phyloP scores from a whole-genome alignment of 2,329 filamentous ascomycete species.

The Cadophora malorum region DNA sequence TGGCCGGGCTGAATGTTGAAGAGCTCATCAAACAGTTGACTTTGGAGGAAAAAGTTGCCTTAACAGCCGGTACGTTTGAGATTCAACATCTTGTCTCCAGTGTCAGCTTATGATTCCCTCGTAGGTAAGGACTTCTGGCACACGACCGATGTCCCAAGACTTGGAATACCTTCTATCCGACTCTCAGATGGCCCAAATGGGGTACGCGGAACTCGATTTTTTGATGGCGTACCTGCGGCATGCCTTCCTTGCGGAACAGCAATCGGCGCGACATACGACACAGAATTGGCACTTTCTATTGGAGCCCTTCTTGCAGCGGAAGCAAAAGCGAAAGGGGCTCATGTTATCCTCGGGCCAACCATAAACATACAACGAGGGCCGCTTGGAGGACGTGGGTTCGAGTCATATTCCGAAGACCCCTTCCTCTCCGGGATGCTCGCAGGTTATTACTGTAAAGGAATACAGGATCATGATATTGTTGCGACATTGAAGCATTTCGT shows the following conservation, averaged over 20 bases:
- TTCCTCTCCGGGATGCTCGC: conserved; percentile 53
- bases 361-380: conserved; percentile 57
- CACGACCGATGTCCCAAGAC: conserved; percentile 39
- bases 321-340: conserved; percentile 70
- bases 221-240: conserved; percentile 51
- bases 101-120: neutral
- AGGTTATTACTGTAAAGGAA: conserved; percentile 51
- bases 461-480: conserved; percentile 54
- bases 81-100: too few relatives aligned
- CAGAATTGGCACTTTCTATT: conserved; percentile 64
- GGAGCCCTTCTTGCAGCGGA: conserved; percentile 72
- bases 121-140: conserved; percentile 46
- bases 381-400: conserved; percentile 56
- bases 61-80: conserved; percentile 53
- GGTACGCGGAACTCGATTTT: conserved; percentile 44
- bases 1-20: too few relatives aligned
- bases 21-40: neutral
- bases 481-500: conserved; percentile 56
- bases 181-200: conserved; percentile 47
- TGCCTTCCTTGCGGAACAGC: conserved; percentile 53
- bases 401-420: conserved; percentile 56
- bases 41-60: conserved; percentile 59
- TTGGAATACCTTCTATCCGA: conserved; percentile 45
- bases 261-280: conserved; percentile 71
- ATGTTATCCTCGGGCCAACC: conserved; percentile 73